Base-by-base conservation (phyloP, 2,329 filamentous ascomycete species). In the Colletotrichum sidae region DNA sequence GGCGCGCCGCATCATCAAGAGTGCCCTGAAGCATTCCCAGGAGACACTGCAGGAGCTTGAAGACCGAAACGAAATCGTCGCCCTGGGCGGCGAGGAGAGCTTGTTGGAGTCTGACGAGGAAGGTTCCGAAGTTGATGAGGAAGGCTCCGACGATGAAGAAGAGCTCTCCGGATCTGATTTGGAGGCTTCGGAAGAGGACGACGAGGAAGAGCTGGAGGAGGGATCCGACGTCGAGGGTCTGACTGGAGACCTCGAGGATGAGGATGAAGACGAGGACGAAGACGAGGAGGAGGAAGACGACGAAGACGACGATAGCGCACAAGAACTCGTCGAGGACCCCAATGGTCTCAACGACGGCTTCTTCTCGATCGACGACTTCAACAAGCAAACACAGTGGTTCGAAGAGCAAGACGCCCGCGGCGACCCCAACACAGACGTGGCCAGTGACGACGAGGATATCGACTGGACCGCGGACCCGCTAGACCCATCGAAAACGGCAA, bases 281-380 rank as follows among this genome's bases (percentile, higher is more conserved):
- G 77, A 79, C 0, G 76, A 78, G 0, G 75, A 73, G 0, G 77
- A 81, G 4, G 78, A 77, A 1, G 80, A 81, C 1, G 83, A 84
- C 2, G 82, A 80, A 1, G 78, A 79, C 10, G 80, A 83, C 4
- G 84, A 84, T 17, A 83, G 49, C 76, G 81, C 5, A 77, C 79
- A 1, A 84, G 85, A 53, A 85, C 86, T 44, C 65, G 80, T 88
- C 8, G 84, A 90, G 70, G 94, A 98, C 73, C 89, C 89, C 4
- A 85, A 96, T 73, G 93, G 94, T 7, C 87, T 99, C 38, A 98
- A 99, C 73, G 96, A 99, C 74, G 95, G 94, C 6, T 99, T 99
- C 81, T 99, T 99, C 80, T 97, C 93, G 13, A 95, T 99, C 72
- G 94, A 98, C 72, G 90, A 96, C 65, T 99, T 99, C 86, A 99